Evolutionary conservation across 768 basidiomycete genomes (phyloP).

Genomic region (Leccinum subgranulosum): DNA sequence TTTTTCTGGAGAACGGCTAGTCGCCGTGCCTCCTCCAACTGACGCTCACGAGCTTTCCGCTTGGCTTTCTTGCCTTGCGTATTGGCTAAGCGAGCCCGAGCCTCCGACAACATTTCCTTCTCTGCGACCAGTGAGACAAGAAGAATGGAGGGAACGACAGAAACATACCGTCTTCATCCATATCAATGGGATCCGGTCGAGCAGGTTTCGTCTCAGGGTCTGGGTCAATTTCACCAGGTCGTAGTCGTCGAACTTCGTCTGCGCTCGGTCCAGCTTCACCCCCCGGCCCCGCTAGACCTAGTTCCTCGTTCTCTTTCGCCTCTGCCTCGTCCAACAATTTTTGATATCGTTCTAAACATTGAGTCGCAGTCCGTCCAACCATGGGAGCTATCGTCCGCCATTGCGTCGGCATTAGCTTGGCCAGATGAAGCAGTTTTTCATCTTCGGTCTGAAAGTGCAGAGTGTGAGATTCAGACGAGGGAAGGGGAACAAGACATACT

Average conservation of each 20-base stretch:
- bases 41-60: constrained; percentile 95
- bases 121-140: constrained; percentile 44
- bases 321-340: constrained; percentile 97
- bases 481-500: constrained; percentile 37
- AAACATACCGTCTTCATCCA: constrained; percentile 93
- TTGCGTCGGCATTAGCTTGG: constrained; percentile 99
- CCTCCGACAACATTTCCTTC: constrained; percentile 99
- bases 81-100: constrained; percentile 95
- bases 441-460: constrained; percentile 74
- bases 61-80: constrained; percentile 99
- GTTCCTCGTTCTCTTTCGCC: constrained; percentile 91
- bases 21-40: constrained; percentile 92
- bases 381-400: constrained; percentile 99
- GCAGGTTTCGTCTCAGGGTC: constrained; percentile 99
- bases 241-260: constrained; percentile 85
- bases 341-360: constrained; percentile 97
- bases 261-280: constrained; percentile 79
- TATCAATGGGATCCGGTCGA: constrained; percentile 97
- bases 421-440: constrained; percentile 95
- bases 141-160: background rate
- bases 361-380: constrained; percentile 95
- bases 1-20: constrained; percentile 97
- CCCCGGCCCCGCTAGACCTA: constrained; percentile 84
- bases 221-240: constrained; percentile 97
- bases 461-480: background rate